Conservation (phyloP, 2,329 filamentous ascomycete species). For the Paecilomyces dactylethromorphus region DNA sequence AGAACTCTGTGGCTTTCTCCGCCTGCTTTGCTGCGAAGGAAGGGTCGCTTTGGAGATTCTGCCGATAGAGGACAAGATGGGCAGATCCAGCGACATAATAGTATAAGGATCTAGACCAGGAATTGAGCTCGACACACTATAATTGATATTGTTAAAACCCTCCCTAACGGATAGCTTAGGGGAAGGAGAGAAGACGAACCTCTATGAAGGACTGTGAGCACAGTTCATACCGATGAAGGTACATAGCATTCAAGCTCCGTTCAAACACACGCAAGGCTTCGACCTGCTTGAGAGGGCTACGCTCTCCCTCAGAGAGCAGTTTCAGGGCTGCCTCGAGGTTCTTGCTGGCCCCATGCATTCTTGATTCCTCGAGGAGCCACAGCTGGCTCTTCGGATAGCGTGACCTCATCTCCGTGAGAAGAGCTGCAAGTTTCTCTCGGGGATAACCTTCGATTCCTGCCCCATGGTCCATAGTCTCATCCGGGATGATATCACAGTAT, state of each 20-base stretch:
- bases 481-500: conserved; percentile 79
- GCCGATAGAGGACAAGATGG: conserved; percentile 74
- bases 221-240: conserved; percentile 66
- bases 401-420: conserved; percentile 67
- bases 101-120: conserved; percentile 86
- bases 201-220: conserved; percentile 69
- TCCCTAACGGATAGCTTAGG: conserved; percentile 3
- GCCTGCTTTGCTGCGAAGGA: conserved; percentile 52
- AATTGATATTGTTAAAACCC: conserved; percentile 2
- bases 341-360: conserved; percentile 63
- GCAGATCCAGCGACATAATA: conserved; percentile 78
- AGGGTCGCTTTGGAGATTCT: conserved; percentile 21
- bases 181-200: conserved; percentile 25
- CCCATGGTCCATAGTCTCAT: conserved; percentile 33
- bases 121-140: conserved; percentile 70
- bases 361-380: conserved; percentile 83
- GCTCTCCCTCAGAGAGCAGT: conserved; percentile 53
- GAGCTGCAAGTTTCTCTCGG: conserved; percentile 54
- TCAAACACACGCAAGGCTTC: conserved; percentile 82
- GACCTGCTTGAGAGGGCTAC: conserved; percentile 79
- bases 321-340: conserved; percentile 62
- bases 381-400: conserved; percentile 76
- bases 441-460: conserved; percentile 66
- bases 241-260: conserved; percentile 70
- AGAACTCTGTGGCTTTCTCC: conserved; percentile 58